Conservation (phyloP, 768 basidiomycete species). For the Hygrophorus russula region DNA sequence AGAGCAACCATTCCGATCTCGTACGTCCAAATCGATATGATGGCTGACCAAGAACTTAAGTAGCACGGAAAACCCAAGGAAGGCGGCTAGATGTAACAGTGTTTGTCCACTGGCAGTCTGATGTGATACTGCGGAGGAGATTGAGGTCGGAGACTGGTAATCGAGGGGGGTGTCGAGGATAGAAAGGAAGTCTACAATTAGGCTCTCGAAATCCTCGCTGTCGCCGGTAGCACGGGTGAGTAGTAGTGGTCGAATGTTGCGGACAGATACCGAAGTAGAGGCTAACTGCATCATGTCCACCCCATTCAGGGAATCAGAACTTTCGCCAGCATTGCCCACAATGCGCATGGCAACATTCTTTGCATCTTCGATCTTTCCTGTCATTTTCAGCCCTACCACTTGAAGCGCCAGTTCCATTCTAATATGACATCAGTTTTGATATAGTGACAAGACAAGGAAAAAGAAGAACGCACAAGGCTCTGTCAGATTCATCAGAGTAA, state of each 20-base stretch:
- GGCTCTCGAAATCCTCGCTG: constrained; percentile 56
- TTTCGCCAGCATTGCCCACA: constrained; percentile 63
- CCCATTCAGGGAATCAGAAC: constrained; percentile 25
- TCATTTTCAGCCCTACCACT: constrained; percentile 94
- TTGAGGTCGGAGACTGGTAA: constrained; percentile 26
- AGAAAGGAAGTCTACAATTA: constrained; percentile 72
- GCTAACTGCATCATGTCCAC: constrained; percentile 45
- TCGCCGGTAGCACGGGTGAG: constrained; percentile 38
- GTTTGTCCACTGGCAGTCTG: constrained; percentile 70
- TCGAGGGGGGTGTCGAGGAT: constrained; percentile 60
- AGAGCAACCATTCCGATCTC: constrained; percentile 87
- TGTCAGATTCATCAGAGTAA: constrained; percentile 84
- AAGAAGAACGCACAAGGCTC: constrained; percentile 58
- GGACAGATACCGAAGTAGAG: constrained; percentile 27
- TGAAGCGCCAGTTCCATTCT: constrained; percentile 95
- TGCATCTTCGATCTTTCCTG: constrained; percentile 87
- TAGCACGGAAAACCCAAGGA: constrained; percentile 66
- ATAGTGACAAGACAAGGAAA: constrained; percentile 3
- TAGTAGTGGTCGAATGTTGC: constrained; percentile 47
- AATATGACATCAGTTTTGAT: constrained; percentile 6
- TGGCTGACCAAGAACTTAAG: constrained; percentile 60
- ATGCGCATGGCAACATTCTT: constrained; percentile 91
- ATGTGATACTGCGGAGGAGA: constrained; percentile 54
- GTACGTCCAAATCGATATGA: constrained; percentile 67
- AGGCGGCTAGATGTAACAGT: constrained; percentile 76